These are phyloP conservation scores for Angomonas deanei DNA, from an alignment of 208 protist species.

Conservation along the genomic window DNA sequence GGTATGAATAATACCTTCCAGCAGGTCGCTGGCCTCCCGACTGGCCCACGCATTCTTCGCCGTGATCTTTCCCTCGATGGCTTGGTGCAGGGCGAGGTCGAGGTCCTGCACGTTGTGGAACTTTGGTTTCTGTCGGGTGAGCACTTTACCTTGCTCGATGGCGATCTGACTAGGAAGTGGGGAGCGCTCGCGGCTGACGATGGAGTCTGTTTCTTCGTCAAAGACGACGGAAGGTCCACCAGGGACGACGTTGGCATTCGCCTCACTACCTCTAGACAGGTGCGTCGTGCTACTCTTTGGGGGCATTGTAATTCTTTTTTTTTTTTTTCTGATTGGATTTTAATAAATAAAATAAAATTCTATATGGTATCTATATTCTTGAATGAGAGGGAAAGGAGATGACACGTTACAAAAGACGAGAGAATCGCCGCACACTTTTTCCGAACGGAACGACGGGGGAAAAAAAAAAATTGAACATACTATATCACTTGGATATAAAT, in stretches of 20 bases:
- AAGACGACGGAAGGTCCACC: slow-evolving; percentile 51
- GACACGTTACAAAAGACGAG: too few species aligned
- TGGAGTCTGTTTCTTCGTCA: slow-evolving; percentile 32
- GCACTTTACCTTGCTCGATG: background rate
- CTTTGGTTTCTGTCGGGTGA: slow-evolving; percentile 68
- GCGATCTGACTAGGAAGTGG: slow-evolving; percentile 29
- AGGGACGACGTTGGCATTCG: slow-evolving; percentile 13
- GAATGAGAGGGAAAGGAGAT: too few species aligned
- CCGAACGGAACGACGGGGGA: background rate
- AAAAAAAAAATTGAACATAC: background rate
- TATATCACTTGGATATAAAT: background rate
- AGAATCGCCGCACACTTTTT: too few species aligned
- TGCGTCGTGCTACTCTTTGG: background rate
- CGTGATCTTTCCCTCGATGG: slow-evolving; percentile 89
- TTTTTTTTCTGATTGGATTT: too few species aligned
- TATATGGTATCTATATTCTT: too few species aligned
- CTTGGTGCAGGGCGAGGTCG: slow-evolving; percentile 79
- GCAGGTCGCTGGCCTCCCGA: slow-evolving; percentile 83
- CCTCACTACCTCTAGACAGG: background rate
- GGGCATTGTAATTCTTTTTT: background rate
- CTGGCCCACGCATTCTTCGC: slow-evolving; percentile 86
- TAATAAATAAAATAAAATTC: too few species aligned
- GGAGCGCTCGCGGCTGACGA: slow-evolving; percentile 15
- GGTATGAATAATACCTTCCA: slow-evolving; percentile 87
- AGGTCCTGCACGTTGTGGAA: slow-evolving; percentile 84